Conservation (phyloP, 1,284 basidiomycete species). For the Malassezia furfur region DNA sequence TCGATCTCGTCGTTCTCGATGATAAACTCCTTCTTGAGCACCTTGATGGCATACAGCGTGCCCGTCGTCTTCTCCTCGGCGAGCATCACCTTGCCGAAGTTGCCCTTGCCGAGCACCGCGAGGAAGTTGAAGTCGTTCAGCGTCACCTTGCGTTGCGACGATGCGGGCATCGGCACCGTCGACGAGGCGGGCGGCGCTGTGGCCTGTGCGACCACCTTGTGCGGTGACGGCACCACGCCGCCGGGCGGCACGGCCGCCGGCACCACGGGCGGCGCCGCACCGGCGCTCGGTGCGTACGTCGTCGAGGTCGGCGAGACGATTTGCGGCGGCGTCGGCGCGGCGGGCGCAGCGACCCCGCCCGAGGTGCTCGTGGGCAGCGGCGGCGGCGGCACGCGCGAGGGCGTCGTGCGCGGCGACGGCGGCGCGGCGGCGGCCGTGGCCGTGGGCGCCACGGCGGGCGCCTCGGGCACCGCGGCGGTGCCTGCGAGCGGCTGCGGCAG, state of each 20-base stretch:
- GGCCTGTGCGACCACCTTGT: conserved; percentile 13
- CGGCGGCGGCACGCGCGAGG: conserved; percentile 6
- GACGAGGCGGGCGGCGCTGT: conserved; percentile 1
- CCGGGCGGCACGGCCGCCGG: background rate
- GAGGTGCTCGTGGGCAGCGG: conserved; percentile 21
- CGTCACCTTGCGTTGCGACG: conserved; percentile 70
- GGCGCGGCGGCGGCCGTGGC: background rate
- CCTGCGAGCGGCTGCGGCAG: conserved; percentile 2
- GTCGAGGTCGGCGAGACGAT: background rate
- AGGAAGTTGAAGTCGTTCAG: conserved; percentile 99
- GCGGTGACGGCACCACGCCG: background rate
- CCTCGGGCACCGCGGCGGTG: background rate
- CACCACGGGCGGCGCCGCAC: background rate
- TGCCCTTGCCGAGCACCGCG: conserved; percentile 95
- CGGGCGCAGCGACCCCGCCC: background rate
- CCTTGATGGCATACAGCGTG: conserved; percentile 94
- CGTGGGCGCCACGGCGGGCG: background rate
- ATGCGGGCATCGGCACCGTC: conserved; percentile 14
- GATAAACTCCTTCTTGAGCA: conserved; percentile 99
- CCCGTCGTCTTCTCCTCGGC: conserved; percentile 92
- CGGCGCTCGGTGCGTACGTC: background rate
- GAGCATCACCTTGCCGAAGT: conserved; percentile 99
- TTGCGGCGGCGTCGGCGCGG: background rate
- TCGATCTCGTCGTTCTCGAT: conserved; percentile 99
- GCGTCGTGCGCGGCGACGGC: background rate